A percentile compares a stretch with the other conserved stretches of the same genome.
These are phyloP conservation scores for Ophiostoma montium DNA, from an alignment of 2,329 filamentous ascomycete species.

Conservation along the genomic window DNA sequence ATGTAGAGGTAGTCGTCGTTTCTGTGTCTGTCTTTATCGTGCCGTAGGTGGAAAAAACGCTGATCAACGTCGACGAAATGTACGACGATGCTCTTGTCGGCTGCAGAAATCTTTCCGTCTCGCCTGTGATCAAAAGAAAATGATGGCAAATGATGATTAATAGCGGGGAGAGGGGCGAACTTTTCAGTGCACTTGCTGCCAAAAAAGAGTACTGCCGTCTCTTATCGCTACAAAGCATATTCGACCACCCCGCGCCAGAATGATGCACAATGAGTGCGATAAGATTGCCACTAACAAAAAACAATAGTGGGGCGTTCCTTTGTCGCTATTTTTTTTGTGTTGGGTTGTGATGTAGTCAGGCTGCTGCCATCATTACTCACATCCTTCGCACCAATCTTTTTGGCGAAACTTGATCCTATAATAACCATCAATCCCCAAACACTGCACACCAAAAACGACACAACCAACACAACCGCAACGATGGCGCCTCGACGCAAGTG, in stretches of 20 bases:
- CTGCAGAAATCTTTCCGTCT: constrained; percentile 4
- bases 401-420: too few species aligned
- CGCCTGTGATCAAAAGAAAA: not conserved
- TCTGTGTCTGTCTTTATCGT: too few species aligned
- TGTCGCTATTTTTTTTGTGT: constrained; percentile 3
- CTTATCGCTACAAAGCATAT: too few species aligned
- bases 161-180: constrained; percentile 19
- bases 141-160: constrained; percentile 6
- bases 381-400: too few species aligned
- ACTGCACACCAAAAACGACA: too few species aligned
- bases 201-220: too few species aligned
- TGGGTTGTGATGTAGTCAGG: not conserved
- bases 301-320: constrained; percentile 1
- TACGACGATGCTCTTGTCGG: not conserved
- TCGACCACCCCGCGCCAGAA: not conserved
- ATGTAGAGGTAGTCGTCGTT: too few species aligned
- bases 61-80: too few species aligned
- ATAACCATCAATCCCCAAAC: too few species aligned
- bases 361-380: not conserved
- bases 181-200: constrained; percentile 2
- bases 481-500: constrained; percentile 14
- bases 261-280: constrained; percentile 9
- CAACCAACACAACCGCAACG: not conserved
- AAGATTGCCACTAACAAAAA: constrained; percentile 9
- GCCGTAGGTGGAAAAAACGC: too few species aligned